A percentile compares a stretch with the other conserved stretches of the same genome.
phyloP scores from a whole-genome alignment of 805 yeast genomes.

The Nakazawaea ishiwadae region DNA sequence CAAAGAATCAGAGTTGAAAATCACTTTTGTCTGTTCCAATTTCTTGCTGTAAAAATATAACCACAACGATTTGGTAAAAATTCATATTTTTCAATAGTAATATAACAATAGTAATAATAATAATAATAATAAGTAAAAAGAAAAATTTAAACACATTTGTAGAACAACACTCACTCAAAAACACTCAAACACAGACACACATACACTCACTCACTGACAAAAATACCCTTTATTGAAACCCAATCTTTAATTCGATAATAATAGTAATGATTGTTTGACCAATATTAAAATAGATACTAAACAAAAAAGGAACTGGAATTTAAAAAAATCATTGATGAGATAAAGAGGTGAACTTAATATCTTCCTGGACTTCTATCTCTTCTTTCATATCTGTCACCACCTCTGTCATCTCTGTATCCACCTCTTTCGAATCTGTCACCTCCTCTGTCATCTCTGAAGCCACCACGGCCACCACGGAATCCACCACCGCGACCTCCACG shows the following conservation, averaged over 20 bases:
- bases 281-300: too few relatives aligned
- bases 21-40: too few relatives aligned
- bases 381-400: constrained; percentile 13
- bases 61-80: too few relatives aligned
- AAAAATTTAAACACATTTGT: not conserved
- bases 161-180: not conserved
- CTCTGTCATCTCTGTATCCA: constrained; percentile 16
- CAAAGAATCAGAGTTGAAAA: too few relatives aligned
- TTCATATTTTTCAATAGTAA: not conserved
- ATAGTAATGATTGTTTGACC: too few relatives aligned
- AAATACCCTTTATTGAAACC: too few relatives aligned
- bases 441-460: constrained; percentile 27
- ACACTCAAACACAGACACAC: too few relatives aligned
- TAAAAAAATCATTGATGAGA: not conserved
- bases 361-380: constrained; percentile 14
- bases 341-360: too few relatives aligned
- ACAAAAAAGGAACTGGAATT: not conserved
- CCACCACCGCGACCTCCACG: constrained; percentile 32
- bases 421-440: constrained; percentile 9
- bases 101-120: not conserved
- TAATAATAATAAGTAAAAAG: not conserved
- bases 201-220: too few relatives aligned
- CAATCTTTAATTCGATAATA: too few relatives aligned
- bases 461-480: constrained; percentile 27
- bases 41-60: too few relatives aligned